Base-by-base conservation (phyloP, 2,329 filamentous ascomycete species). In the Fusarium proliferatum region DNA sequence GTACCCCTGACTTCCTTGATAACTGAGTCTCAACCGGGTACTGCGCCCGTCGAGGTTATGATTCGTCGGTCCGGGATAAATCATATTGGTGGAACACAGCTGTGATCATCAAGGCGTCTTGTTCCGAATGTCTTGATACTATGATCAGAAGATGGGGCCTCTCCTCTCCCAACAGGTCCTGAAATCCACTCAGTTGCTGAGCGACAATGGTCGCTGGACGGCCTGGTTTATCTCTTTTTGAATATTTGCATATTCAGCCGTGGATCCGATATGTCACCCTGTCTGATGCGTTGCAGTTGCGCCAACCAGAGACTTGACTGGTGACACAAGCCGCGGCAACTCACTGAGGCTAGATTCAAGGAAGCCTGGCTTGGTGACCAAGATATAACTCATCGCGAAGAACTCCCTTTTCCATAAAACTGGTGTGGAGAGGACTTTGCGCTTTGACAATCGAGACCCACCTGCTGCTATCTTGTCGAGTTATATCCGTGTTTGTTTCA, bases 371-470 rank as follows among this genome's bases (percentile, higher is more conserved):
- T 45, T 61, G 55, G 55, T 49, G 21, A 59, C 49, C 28, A 64
- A 51, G 48, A 58, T 46, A 49, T 49, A 49, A 39, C 43, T n/a
- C 56, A 56, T 69, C 42, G n/a, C 51, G 56, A 58, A 34, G 34
- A 61, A 36, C 52, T 55, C 45, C 41, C 10, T 21, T 16, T n/a
- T 9, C 38, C n/a, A 33, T 46, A 15, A 58, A 33, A 15, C 23
- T 45, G 45, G 41, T 56, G 67, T 55, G 67, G 67, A 56, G 46
- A 68, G 46, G 43, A 38, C 30, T 42, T 49, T 45, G 48, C 68
- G 69, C 63, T 68, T 68, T 67, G 69, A 72, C 68, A 60, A 43
- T 59, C 26, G 28, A 56, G 48, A 53, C 28, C 53, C 49, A 48
- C 60, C 51, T 45, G 39, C 38, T 51, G 46, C 28, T 26, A 56